Evolutionary conservation across 768 basidiomycete genomes (phyloP), one percentile per base, ranked within the genome.

Genomic region (Kwoniella mangroviensis): DNA sequence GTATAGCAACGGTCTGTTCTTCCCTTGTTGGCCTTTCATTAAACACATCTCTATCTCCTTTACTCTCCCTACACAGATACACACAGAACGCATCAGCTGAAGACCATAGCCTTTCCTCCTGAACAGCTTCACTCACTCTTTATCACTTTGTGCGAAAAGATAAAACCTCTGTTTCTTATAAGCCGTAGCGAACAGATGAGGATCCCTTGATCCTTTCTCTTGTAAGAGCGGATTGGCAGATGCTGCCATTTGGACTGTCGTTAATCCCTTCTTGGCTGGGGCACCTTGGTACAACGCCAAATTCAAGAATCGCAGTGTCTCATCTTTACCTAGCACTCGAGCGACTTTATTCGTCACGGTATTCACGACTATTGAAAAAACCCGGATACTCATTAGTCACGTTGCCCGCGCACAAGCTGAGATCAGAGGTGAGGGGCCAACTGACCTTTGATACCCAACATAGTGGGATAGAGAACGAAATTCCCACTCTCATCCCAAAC

Each of bases 401-500:
- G 21, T 22, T 24, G n/a, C n/a, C 2, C 17, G 3, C 19, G n/a
- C n/a, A n/a, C n/a, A n/a, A n/a, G n/a, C n/a, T n/a, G n/a, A n/a
- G 40, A n/a, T 53, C 34, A 5, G 6, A 34, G 15, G 15, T 7
- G 40, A n/a, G 19, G 22, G 26, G 42, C 40, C 17, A 28, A 73
- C 85, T 26, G 65, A 96, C 96, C 92, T 87, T 99, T 99, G 75
- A 99, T 91, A 1, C 97, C 97, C 54, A 98, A 86, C 71, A 99
- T 84, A 0, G 94, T 93, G 19, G 96, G 93, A 79, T 98, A 99
- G 41, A 99, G 83, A 21, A 98, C 86, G 79, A 99, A 97, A 17
- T 93, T 91, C 4, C 96, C 95, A 72, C 91, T 94, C 84, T 99
- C 97, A 79, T 99, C 97, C 95, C 95, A 99, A n/a, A 94, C 87